Evolutionary conservation across 768 basidiomycete species (phyloP).

Genomic region (Phlebiopsis flavidoalba): DNA sequence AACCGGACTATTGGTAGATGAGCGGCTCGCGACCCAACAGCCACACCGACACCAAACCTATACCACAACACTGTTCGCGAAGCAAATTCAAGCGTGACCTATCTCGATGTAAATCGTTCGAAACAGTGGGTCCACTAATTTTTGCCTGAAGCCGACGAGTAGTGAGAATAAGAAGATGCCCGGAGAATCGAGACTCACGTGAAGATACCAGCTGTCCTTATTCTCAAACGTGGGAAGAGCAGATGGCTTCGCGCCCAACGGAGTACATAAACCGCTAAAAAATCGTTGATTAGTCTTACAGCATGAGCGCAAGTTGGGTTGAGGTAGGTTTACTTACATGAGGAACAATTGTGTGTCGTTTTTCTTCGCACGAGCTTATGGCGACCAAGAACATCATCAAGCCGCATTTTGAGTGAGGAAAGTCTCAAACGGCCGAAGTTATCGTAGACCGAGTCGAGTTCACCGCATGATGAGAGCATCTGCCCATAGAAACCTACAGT

Average conservation of each 20-base stretch:
- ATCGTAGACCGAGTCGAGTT: slow-evolving; percentile 25
- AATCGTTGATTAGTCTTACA: background rate
- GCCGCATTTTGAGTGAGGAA: slow-evolving; percentile 28
- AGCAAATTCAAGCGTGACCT: background rate
- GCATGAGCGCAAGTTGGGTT: no score
- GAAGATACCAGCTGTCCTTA: slow-evolving; percentile 30
- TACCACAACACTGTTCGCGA: no score
- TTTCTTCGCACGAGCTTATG: slow-evolving; percentile 20
- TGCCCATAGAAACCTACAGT: background rate
- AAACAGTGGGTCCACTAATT: background rate
- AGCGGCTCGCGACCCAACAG: no score
- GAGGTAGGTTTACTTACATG: slow-evolving; percentile 30
- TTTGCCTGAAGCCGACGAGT: background rate
- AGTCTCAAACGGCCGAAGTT: slow-evolving; percentile 31
- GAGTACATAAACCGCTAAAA: slow-evolving; percentile 30
- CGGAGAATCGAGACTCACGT: slow-evolving; percentile 16
- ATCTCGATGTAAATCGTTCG: slow-evolving; percentile 4
- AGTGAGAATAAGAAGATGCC: background rate
- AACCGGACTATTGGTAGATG: no score
- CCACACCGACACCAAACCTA: no score
- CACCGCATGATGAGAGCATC: background rate
- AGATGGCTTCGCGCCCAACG: slow-evolving; percentile 20
- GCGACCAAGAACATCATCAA: slow-evolving; percentile 18
- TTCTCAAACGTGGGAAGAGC: slow-evolving; percentile 29
- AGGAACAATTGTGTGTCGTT: slow-evolving; percentile 31